A percentile compares a stretch with the other conserved stretches of the same genome.
Evolutionary conservation across 306 rosid species (phyloP).

Genomic region (Lupinus albus): DNA sequence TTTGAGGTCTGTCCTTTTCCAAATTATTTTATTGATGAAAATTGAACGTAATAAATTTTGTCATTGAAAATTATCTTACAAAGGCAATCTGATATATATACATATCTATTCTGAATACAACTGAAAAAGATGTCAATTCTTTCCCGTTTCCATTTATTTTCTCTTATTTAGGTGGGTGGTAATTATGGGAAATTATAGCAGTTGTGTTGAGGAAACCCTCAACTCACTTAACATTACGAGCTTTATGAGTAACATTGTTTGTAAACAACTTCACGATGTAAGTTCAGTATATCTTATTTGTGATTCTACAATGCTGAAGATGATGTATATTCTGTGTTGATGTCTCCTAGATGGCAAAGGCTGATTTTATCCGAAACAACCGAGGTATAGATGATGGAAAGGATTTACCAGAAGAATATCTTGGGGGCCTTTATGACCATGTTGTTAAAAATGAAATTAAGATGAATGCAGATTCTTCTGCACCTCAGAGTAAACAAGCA

Average conservation of each 20-base stretch:
- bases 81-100: constrained; percentile 26
- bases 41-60: constrained; percentile 32
- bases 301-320: constrained; percentile 36
- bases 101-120: constrained; percentile 19
- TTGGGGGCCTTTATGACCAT: constrained; percentile 81
- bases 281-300: constrained; percentile 31
- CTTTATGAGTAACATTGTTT: constrained; percentile 30
- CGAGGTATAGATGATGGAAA: constrained; percentile 98
- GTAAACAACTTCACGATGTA: constrained; percentile 14
- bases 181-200: constrained; percentile 25
- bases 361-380: constrained; percentile 94
- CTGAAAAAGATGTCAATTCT: constrained; percentile 28
- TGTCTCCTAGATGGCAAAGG: constrained; percentile 86
- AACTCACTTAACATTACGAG: constrained; percentile 4
- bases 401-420: constrained; percentile 94
- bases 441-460: constrained; percentile 93
- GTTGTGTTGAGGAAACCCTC: constrained; percentile 27
- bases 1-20: constrained; percentile 7
- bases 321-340: constrained; percentile 46
- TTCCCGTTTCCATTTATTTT: constrained; percentile 27
- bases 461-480: constrained; percentile 90
- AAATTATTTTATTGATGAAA: constrained; percentile 35
- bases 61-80: constrained; percentile 20
- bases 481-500: constrained; percentile 90
- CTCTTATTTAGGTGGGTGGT: constrained; percentile 1